These are phyloP conservation scores for Neonothopanus nambi DNA, from an alignment of 1,284 basidiomycete species.

Conservation along the genomic window DNA sequence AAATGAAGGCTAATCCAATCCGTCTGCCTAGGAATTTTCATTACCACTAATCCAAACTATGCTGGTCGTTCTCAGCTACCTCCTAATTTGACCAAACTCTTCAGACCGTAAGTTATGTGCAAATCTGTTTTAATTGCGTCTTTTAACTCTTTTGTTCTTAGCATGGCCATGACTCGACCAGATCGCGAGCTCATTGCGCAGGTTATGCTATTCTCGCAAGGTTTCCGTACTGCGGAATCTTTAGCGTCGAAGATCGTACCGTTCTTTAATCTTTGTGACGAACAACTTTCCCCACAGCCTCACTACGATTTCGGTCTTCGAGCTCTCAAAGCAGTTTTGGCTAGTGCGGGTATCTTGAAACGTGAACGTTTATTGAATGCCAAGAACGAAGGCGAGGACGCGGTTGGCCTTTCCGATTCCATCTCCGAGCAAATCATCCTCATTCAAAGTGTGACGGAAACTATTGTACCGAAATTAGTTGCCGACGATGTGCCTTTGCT, in stretches of 20 bases:
- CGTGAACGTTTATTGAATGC: conserved; percentile 77
- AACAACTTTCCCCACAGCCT: conserved; percentile 95
- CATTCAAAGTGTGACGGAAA: conserved; percentile 99
- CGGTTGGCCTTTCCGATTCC: conserved; percentile 62
- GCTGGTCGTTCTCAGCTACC: conserved; percentile 97
- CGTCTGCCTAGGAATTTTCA: conserved; percentile 75
- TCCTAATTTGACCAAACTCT: conserved; percentile 94
- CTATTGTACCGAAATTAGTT: conserved; percentile 97
- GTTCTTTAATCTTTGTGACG: conserved; percentile 98
- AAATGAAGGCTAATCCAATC: conserved; percentile 10
- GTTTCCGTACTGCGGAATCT: conserved; percentile 95
- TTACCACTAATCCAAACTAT: conserved; percentile 98
- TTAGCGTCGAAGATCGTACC: conserved; percentile 98
- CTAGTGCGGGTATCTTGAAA: conserved; percentile 97
- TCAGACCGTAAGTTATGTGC: conserved; percentile 73
- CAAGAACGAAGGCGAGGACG: conserved; percentile 46
- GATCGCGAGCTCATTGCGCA: conserved; percentile 98
- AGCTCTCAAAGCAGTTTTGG: conserved; percentile 94
- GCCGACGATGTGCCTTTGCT: conserved; percentile 96
- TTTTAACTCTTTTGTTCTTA: conserved; percentile 36
- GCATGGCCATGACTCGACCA: conserved; percentile 99
- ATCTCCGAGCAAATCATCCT: conserved; percentile 93
- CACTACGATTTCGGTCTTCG: conserved; percentile 99
- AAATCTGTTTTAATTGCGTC: conserved; percentile 2
- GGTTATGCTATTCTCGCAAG: conserved; percentile 99